Conservation (phyloP, 495 filamentous ascomycete species). For the Tuber indicum region DNA sequence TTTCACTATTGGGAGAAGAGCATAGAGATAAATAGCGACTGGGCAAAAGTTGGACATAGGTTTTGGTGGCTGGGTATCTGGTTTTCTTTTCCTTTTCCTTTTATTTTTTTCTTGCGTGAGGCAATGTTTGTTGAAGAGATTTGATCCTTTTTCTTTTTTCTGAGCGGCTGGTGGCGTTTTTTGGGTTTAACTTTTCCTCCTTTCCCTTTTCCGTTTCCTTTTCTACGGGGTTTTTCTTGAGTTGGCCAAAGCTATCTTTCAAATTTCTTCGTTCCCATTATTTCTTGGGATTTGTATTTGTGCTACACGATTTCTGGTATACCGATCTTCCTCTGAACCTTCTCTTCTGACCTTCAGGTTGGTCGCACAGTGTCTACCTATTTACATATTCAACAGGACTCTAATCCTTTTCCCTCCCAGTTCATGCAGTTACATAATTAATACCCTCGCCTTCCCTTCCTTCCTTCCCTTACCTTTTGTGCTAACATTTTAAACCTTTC, state of each 20-base stretch:
- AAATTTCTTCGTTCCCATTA: constrained; percentile 26
- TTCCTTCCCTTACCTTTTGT: background rate
- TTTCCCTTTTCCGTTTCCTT: constrained; percentile 21
- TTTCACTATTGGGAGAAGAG: constrained; percentile 16
- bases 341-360: background rate
- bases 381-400: background rate
- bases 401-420: constrained; percentile 13
- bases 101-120: constrained; percentile 25
- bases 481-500: background rate
- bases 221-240: constrained; percentile 2
- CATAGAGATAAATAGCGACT: constrained; percentile 34
- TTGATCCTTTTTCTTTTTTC: constrained; percentile 21
- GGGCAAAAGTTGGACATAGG: constrained; percentile 19
- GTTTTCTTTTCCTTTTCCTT: constrained; percentile 18
- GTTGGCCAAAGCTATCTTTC: constrained; percentile 29
- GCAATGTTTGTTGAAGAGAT: constrained; percentile 12
- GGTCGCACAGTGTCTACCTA: background rate
- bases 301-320: background rate
- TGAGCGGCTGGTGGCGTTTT: constrained; percentile 37
- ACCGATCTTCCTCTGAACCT: background rate
- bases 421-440: background rate
- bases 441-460: background rate
- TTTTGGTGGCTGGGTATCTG: constrained; percentile 25
- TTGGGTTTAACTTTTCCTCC: constrained; percentile 29
- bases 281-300: constrained; percentile 35